Evolutionary conservation across 768 basidiomycete genomes (phyloP), one percentile per base, ranked within the genome.

Genomic region (Termitomyces sp.): DNA sequence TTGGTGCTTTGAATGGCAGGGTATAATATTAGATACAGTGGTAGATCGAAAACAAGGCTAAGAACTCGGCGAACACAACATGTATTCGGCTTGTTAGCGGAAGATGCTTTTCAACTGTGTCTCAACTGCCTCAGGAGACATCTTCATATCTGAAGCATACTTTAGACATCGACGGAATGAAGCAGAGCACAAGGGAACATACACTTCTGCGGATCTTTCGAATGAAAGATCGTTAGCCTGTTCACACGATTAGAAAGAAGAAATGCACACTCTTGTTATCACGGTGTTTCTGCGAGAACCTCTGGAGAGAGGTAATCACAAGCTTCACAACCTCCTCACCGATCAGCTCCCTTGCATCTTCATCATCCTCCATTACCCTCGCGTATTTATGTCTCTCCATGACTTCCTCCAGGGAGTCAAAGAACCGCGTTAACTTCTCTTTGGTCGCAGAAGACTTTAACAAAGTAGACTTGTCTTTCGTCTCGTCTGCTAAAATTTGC

Each of bases 401-500:
- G 23, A 91, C 81, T 66, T 93, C 92, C 32, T 93, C 92, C 62
- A 93, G 72, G 41, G 89, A 68, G 63, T 91, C 89, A 64, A 87
- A 93, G 72, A 94, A 94, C 58, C 84, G 76, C 35, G 86, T 90
- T 69, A 90, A 88, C 71, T 88, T 91, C 72, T 93, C 91, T 73
- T 93, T 93, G 16, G 83, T 83, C 3, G 83, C 84, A 3, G 80
- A 54, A 20, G 53, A 54, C 18, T 54, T 54, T 1, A 54, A 54
- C 40, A 54, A 84, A 30, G 79, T 79, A 7, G 70, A 74, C 65
- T 82, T 82, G 65, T 80, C 81, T 61, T 82, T 83, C n/a, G 85
- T 81, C 57, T 88, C 86, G 50, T 84, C 81, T 28, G 74, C 84
- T 74, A 74, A 82, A 68, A 71, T 78, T 72, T 89, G 87, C 76